phyloP scores from a whole-genome alignment of 106 monocot species.

The Triglochin maritima region DNA sequence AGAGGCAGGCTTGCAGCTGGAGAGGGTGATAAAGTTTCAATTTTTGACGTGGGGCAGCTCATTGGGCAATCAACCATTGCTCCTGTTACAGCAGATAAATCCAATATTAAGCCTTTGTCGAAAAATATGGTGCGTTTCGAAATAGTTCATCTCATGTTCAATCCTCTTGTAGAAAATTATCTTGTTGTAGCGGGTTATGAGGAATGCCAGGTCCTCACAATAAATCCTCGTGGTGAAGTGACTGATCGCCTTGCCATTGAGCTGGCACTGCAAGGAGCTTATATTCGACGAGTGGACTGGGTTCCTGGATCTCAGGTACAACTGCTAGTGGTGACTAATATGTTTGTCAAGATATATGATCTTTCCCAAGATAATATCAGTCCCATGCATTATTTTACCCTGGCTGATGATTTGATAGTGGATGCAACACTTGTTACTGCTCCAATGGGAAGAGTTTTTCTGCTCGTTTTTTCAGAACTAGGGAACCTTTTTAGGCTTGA shows the following conservation, averaged over 20 bases:
- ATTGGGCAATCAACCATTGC: constrained; percentile 66
- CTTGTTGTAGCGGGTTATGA: constrained; percentile 86
- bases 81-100: constrained; percentile 76
- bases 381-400: constrained; percentile 83
- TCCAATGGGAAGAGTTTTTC: constrained; percentile 71
- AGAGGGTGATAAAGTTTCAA: constrained; percentile 92
- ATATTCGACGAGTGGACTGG: constrained; percentile 85
- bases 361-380: constrained; percentile 96
- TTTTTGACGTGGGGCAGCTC: constrained; percentile 91
- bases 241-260: constrained; percentile 97
- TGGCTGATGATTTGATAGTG: constrained; percentile 61
- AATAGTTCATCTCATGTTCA: constrained; percentile 79
- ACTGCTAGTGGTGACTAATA: constrained; percentile 82
- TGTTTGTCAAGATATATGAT: constrained; percentile 98
- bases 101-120: constrained; percentile 77
- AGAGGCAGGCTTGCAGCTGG: constrained; percentile 92
- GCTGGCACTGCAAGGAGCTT: constrained; percentile 83
- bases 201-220: constrained; percentile 91
- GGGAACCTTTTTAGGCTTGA: constrained; percentile 63
- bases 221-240: constrained; percentile 95
- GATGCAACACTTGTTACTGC: constrained; percentile 81
- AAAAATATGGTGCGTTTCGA: constrained; percentile 93
- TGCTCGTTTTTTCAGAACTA: constrained; percentile 76
- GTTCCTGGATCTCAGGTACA: constrained; percentile 97
- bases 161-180: constrained; percentile 81